Evolutionary conservation across 176 grass and related monocot genomes (phyloP).

Genomic region (Carex pumila): DNA sequence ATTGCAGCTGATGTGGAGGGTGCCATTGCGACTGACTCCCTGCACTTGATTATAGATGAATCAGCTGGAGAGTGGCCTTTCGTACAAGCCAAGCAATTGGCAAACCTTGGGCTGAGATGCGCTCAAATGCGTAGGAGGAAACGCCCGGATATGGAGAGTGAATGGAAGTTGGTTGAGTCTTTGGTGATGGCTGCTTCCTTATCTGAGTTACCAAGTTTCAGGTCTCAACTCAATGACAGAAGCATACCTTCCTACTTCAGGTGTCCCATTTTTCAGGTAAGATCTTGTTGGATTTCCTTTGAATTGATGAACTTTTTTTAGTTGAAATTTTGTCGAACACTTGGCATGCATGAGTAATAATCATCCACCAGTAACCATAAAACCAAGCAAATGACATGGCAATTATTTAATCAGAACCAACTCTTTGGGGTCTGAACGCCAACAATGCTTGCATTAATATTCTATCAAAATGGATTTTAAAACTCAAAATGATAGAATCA

Average conservation of each 20-base stretch:
- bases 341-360: neutral
- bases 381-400: neutral
- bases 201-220: neutral
- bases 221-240: neutral
- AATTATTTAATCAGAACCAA: neutral
- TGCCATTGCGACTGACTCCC: constrained; percentile 20
- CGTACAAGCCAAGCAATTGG: constrained; percentile 41
- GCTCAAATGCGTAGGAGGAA: constrained; percentile 16
- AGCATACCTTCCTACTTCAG: constrained; percentile 41
- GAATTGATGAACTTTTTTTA: neutral
- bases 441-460: neutral
- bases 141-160: constrained; percentile 18
- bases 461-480: neutral
- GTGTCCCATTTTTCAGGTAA: constrained; percentile 75
- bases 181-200: constrained; percentile 28
- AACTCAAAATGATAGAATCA: no score
- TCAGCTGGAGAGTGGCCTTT: constrained; percentile 52
- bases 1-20: constrained; percentile 35
- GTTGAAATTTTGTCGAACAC: neutral
- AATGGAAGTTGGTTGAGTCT: constrained; percentile 29
- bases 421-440: neutral
- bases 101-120: constrained; percentile 31
- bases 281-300: neutral
- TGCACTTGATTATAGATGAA: constrained; percentile 29
- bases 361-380: neutral